Evolutionary conservation across 2,329 filamentous ascomycete species (phyloP).

Genomic region (Fusarium falciforme): DNA sequence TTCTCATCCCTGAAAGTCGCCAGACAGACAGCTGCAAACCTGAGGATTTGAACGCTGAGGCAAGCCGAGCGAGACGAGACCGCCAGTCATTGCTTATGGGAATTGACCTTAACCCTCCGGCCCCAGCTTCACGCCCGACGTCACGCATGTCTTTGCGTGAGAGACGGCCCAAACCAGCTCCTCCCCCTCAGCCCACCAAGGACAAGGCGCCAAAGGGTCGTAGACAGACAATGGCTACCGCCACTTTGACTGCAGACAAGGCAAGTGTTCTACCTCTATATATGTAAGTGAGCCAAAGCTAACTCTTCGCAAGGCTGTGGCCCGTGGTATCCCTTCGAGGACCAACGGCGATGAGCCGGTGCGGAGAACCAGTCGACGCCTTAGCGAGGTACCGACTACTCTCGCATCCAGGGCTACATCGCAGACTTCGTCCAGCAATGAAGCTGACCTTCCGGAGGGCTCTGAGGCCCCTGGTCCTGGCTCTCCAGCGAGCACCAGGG

Average conservation of each 20-base stretch:
- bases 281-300: background rate
- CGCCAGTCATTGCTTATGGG: conserved; percentile 64
- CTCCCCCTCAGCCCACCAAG: conserved; percentile 59
- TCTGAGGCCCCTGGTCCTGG: conserved; percentile 49
- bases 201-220: conserved; percentile 55
- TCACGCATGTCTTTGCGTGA: conserved; percentile 78
- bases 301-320: conserved; percentile 45
- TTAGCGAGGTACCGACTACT: conserved; percentile 60
- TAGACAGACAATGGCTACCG: conserved; percentile 69
- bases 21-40: conserved; percentile 80
- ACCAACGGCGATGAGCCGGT: conserved; percentile 40
- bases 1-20: conserved; percentile 81
- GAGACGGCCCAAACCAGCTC: conserved; percentile 70
- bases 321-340: conserved; percentile 48
- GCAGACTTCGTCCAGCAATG: conserved; percentile 11
- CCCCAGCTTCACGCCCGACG: conserved; percentile 57
- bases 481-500: conserved; percentile 56
- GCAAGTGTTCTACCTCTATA: conserved; percentile 27
- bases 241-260: conserved; percentile 43
- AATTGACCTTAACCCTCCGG: conserved; percentile 41
- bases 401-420: conserved; percentile 33
- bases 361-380: conserved; percentile 57
- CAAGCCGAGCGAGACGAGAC: conserved; percentile 72
- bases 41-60: conserved; percentile 82
- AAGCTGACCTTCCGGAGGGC: conserved; percentile 10